A percentile compares a stretch with the other conserved stretches of the same genome.
phyloP scores from a whole-genome alignment of 2,329 filamentous ascomycete genomes.

The Cladosporium sp. region DNA sequence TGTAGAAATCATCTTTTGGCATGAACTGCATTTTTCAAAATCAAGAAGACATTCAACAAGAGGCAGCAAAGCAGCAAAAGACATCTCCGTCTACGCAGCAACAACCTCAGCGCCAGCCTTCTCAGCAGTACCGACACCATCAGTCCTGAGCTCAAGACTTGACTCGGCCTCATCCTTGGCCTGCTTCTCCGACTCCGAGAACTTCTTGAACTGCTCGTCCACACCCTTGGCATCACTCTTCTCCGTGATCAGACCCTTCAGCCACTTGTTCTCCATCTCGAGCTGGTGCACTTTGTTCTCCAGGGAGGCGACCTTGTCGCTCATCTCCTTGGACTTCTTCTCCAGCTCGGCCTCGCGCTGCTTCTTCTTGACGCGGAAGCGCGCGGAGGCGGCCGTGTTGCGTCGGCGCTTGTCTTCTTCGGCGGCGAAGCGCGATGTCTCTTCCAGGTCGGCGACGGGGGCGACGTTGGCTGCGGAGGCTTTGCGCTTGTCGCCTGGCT shows the following conservation, averaged over 20 bases:
- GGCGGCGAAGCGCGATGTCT: constrained; percentile 43
- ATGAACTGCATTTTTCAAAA: too few species aligned
- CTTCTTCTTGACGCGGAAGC: constrained; percentile 55
- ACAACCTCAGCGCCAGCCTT: constrained; percentile 10
- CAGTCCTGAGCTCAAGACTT: constrained; percentile 27
- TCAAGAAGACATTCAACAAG: too few species aligned
- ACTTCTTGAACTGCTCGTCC: constrained; percentile 20
- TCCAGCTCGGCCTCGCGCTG: constrained; percentile 50
- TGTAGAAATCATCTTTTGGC: not conserved
- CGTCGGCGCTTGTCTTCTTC: constrained; percentile 52
- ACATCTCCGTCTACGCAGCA: not conserved
- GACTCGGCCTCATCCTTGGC: constrained; percentile 25
- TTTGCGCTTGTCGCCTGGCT: constrained; percentile 44
- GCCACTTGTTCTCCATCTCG: constrained; percentile 51
- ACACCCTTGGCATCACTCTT: constrained; percentile 37
- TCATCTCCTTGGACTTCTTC: constrained; percentile 49
- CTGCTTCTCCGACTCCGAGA: constrained; percentile 12
- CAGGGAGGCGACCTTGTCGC: constrained; percentile 42
- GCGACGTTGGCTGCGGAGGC: constrained; percentile 33
- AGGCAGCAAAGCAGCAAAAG: too few species aligned
- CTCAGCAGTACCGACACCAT: constrained; percentile 31
- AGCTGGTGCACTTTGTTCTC: constrained; percentile 46
- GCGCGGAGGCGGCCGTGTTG: constrained; percentile 50
- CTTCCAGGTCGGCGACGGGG: constrained; percentile 38
- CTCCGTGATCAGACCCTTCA: constrained; percentile 49